Conservation (phyloP, 1,139 yeast genomes). For the Taphrina sp. region DNA sequence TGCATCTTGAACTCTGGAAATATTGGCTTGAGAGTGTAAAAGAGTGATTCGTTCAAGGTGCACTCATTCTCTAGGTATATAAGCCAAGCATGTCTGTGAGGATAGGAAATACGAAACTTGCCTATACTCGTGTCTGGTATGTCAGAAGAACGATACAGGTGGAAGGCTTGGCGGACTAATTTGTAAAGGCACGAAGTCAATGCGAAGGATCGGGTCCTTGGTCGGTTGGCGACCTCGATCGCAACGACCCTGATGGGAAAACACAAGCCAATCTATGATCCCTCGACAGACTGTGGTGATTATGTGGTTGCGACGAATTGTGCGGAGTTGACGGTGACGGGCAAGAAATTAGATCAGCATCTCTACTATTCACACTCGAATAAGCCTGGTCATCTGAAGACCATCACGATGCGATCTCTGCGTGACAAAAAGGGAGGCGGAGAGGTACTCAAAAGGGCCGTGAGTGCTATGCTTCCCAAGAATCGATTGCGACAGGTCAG, state of each 20-base stretch:
- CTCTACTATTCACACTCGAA: slow-evolving; percentile 89
- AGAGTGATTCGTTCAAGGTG: too few relatives aligned
- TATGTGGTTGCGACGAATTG: slow-evolving; percentile 96
- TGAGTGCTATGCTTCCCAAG: slow-evolving; percentile 93
- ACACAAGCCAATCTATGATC: slow-evolving; percentile 86
- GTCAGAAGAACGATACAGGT: too few relatives aligned
- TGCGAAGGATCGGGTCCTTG: slow-evolving; percentile 79
- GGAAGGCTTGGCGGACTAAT: too few relatives aligned
- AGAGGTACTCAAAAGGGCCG: slow-evolving; percentile 80
- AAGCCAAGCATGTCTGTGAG: slow-evolving; percentile 25
- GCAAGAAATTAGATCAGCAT: slow-evolving; percentile 77
- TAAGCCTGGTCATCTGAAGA: slow-evolving; percentile 84
- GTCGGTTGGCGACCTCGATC: slow-evolving; percentile 85
- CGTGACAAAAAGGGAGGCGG: slow-evolving; percentile 78
- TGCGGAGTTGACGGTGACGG: slow-evolving; percentile 72
- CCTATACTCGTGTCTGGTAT: slow-evolving; percentile 26
- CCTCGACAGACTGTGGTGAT: slow-evolving; percentile 83
- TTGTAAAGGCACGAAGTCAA: slow-evolving; percentile 85
- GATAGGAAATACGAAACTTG: slow-evolving; percentile 25
- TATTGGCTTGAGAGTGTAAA: too few relatives aligned
- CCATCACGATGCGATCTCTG: slow-evolving; percentile 76
- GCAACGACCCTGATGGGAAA: slow-evolving; percentile 90
- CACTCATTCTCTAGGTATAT: too few relatives aligned
- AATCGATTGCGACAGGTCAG: slow-evolving; percentile 77
- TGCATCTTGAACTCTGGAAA: too few relatives aligned